Evolutionary conservation across 73 alveolate genomes (phyloP).

Genomic region (Chromera velia): DNA sequence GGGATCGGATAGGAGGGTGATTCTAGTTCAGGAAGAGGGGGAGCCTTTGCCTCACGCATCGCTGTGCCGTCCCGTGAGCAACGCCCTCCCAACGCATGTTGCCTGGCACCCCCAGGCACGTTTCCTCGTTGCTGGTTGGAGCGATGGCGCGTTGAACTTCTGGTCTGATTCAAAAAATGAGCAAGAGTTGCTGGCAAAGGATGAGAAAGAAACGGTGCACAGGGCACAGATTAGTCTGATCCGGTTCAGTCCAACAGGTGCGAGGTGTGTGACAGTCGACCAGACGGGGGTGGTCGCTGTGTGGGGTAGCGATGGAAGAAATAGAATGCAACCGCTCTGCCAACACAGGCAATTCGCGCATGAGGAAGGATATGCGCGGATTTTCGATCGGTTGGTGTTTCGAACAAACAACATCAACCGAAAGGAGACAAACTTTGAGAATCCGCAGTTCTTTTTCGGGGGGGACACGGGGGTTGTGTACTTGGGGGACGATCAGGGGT

Average conservation of each 20-base stretch:
- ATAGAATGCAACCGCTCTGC: too few relatives aligned
- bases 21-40: neutral
- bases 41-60: neutral
- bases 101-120: neutral
- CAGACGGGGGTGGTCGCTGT: too few relatives aligned
- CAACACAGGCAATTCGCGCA: too few relatives aligned
- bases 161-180: too few relatives aligned
- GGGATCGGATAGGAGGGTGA: neutral
- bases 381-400: too few relatives aligned
- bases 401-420: too few relatives aligned
- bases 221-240: too few relatives aligned
- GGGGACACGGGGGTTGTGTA: neutral
- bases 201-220: too few relatives aligned
- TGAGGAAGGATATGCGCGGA: too few relatives aligned
- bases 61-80: neutral
- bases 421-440: too few relatives aligned
- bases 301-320: too few relatives aligned
- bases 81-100: neutral
- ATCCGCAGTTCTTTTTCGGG: neutral
- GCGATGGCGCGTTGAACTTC: neutral
- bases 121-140: neutral
- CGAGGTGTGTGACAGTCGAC: neutral
- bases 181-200: too few relatives aligned
- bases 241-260: neutral
- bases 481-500: neutral